These are phyloP conservation scores for Stenocarpella maydis DNA, from an alignment of 2,329 filamentous ascomycete genomes.

Conservation along the genomic window DNA sequence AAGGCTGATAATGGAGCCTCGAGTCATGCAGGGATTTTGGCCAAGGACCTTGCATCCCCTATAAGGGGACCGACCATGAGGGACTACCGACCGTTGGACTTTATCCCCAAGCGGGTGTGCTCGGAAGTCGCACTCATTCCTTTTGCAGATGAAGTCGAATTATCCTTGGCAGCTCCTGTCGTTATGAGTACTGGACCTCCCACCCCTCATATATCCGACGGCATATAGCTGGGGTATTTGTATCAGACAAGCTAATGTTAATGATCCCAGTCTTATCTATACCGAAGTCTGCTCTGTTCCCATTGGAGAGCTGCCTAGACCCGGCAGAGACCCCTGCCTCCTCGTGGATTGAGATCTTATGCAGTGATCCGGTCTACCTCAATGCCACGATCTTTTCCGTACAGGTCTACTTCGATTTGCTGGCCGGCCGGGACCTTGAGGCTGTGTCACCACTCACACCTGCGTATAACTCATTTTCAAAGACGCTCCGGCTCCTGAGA, in stretches of 20 bases:
- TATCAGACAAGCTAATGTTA: background rate
- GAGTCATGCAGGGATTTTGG: slow-evolving; percentile 7
- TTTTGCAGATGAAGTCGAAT: slow-evolving; percentile 43
- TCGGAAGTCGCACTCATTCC: slow-evolving; percentile 39
- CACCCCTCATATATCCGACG: no score
- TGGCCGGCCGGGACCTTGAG: slow-evolving; percentile 37
- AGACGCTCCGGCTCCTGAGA: slow-evolving; percentile 34
- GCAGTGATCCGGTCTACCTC: slow-evolving; percentile 46
- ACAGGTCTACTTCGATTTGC: slow-evolving; percentile 43
- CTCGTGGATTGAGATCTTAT: slow-evolving; percentile 44
- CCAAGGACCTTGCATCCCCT: background rate
- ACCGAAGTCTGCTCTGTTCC: slow-evolving; percentile 45
- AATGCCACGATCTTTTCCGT: slow-evolving; percentile 47
- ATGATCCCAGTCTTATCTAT: slow-evolving; percentile 45
- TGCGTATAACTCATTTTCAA: slow-evolving; percentile 34
- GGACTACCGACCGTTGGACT: background rate
- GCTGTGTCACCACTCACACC: slow-evolving; percentile 42
- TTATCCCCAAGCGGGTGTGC: slow-evolving; percentile 36
- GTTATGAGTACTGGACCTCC: slow-evolving; percentile 41
- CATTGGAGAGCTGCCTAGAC: slow-evolving; percentile 44
- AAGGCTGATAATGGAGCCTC: background rate
- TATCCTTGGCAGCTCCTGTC: slow-evolving; percentile 39
- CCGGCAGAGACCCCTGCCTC: slow-evolving; percentile 40
- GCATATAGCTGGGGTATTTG: background rate
- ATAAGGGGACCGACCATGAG: background rate